These are phyloP conservation scores for Sordariomycetes sp. DNA, from an alignment of 2,329 filamentous ascomycete genomes.

Conservation along the genomic window DNA sequence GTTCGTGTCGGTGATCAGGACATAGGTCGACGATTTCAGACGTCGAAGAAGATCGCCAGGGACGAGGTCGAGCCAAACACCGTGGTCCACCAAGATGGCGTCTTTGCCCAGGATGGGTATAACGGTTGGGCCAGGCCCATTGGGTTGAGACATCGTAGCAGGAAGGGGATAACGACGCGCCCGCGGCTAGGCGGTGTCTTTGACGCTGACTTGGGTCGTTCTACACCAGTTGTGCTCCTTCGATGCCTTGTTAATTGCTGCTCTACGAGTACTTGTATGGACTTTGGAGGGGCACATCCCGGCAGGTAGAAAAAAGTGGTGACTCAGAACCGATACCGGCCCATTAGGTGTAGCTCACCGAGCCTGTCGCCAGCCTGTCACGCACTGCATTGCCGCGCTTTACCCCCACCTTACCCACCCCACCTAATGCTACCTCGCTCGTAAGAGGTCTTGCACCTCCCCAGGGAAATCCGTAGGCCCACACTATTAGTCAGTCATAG, in stretches of 20 bases:
- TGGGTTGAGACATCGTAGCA: neutral
- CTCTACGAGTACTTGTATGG: neutral
- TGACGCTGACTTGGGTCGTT: neutral
- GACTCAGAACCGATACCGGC: neutral
- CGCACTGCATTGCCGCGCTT: neutral
- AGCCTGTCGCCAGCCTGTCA: neutral
- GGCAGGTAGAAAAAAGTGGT: neutral
- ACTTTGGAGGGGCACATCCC: neutral
- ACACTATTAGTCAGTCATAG: no score
- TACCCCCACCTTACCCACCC: neutral
- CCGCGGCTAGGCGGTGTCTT: neutral
- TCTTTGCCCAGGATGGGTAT: conserved; percentile 82
- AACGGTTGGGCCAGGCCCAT: conserved; percentile 29
- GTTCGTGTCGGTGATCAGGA: conserved; percentile 94
- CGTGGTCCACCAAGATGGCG: conserved; percentile 83
- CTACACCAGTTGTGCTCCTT: neutral
- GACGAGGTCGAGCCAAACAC: conserved; percentile 75
- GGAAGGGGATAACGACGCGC: neutral
- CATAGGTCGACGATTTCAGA: conserved; percentile 77
- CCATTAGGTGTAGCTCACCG: neutral
- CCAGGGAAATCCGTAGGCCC: no score
- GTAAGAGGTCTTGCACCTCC: no score
- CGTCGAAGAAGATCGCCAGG: conserved; percentile 67
- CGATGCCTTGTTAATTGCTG: neutral
- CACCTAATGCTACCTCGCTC: neutral